These are phyloP conservation scores for Skeletonema menzelii DNA, from an alignment of 108 stramenopile genomes.

Conservation along the genomic window DNA sequence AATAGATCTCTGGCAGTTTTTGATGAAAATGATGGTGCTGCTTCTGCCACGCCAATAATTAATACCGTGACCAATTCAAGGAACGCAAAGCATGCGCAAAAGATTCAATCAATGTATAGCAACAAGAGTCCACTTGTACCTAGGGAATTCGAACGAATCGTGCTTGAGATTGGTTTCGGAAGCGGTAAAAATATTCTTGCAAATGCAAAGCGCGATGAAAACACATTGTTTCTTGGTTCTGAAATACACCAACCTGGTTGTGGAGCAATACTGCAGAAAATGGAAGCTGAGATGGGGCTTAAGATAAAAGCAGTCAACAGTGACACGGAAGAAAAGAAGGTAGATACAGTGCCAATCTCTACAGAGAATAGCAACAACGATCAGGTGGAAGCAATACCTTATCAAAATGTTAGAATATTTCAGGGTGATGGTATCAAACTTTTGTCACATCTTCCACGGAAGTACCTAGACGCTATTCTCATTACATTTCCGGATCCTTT, in stretches of 20 bases:
- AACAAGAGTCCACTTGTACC: constrained; percentile 19
- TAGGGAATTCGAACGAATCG: constrained; percentile 33
- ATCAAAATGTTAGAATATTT: constrained; percentile 59
- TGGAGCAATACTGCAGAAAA: constrained; percentile 47
- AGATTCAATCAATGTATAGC: constrained; percentile 28
- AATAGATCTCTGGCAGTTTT: constrained; percentile 8
- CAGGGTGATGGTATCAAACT: constrained; percentile 74
- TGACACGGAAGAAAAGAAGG: constrained; percentile 1
- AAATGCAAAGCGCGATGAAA: constrained; percentile 40
- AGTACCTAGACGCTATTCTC: constrained; percentile 54
- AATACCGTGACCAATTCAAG: background rate
- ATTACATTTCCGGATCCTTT: constrained; percentile 83
- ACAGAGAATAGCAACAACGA: background rate
- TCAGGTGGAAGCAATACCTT: constrained; percentile 11
- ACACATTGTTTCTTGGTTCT: constrained; percentile 55
- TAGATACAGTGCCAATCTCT: background rate
- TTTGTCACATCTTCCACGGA: constrained; percentile 46
- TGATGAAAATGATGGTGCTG: constrained; percentile 4
- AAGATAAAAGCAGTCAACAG: background rate
- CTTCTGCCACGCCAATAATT: background rate
- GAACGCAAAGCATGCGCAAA: constrained; percentile 7
- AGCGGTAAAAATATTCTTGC: constrained; percentile 66
- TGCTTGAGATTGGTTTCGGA: constrained; percentile 79
- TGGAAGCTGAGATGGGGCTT: constrained; percentile 39
- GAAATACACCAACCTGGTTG: constrained; percentile 67